Base-by-base conservation (phyloP, 345 rosid species). In the Raphanus sativus region DNA sequence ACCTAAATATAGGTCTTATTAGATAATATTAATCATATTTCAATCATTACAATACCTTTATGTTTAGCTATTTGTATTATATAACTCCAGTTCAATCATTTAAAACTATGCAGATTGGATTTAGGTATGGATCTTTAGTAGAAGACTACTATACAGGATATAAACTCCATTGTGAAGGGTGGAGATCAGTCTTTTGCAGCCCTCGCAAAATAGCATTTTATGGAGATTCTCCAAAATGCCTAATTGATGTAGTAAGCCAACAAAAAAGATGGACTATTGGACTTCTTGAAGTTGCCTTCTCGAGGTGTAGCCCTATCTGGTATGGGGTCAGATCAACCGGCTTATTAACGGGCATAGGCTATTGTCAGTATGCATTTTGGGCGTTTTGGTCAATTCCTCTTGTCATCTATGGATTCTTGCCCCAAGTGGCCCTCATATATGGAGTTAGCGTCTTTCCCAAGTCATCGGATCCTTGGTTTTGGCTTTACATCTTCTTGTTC, bases 211-310 rank as follows among this genome's bases (percentile, higher is more conserved):
- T 85, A 0, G 92, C 96, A 10, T 93, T 91, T 75, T 38, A 79
- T 0, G 98, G 92, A 24, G 89, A 89, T 38, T 81, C 80, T 0
- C 97, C 97, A 0, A 82, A 79, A 6, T 48, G 61, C 13, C 81
- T 89, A 29, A 6, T 81, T 16, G 98, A 88, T 66, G 1, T 59
- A 10, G 48, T 89, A 17, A 76, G 74, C 76, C 94, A 93, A 70
- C 72, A 67, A 16, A 89, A 86, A 68, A 78, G 98, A 81, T 91
- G 98, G 98, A 55, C 82, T 10, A 34, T 88, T n/a, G 97, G 98
- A 9, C 81, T 86, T 2, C 81, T 78, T 24, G 84, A 89, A 75
- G 87, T 88, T 11, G 25, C 13, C 25, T 75, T 87, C 48, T 86
- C 84, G 1, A 80, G 61, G 56, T 82, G 79, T 54, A 84, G 78